Conservation (phyloP, 1,284 basidiomycete species). For the Boletellus dicymbophilus region DNA sequence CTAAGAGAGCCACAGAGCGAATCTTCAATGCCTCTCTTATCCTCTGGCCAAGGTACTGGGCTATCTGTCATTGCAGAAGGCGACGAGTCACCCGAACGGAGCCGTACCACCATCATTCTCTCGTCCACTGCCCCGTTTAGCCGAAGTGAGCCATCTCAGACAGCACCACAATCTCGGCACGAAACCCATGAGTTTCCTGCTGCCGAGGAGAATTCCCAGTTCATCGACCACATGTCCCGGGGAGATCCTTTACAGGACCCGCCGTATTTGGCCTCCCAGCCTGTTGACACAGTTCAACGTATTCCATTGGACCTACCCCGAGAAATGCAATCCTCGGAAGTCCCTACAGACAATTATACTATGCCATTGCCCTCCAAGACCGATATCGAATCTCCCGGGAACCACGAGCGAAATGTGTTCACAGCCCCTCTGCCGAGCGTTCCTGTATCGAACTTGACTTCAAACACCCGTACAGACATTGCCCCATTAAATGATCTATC, state of each 20-base stretch:
- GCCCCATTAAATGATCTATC: conserved; percentile 36
- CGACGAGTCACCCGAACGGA: conserved; percentile 56
- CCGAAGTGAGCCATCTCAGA: neutral
- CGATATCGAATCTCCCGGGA: conserved; percentile 11
- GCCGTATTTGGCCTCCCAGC: conserved; percentile 16
- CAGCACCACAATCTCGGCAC: neutral
- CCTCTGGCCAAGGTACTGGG: conserved; percentile 32
- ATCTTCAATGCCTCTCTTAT: conserved; percentile 1
- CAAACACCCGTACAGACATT: conserved; percentile 13
- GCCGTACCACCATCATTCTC: conserved; percentile 24
- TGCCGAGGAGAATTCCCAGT: neutral
- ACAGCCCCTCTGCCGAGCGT: conserved; percentile 35
- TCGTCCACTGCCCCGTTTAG: conserved; percentile 3
- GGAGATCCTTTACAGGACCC: neutral
- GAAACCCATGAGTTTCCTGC: neutral
- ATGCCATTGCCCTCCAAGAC: conserved; percentile 20
- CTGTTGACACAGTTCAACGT: conserved; percentile 39
- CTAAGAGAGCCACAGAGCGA: conserved; percentile 7
- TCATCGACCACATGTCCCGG: neutral
- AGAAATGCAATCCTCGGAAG: conserved; percentile 7
- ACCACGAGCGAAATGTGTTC: conserved; percentile 18
- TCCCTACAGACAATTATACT: conserved; percentile 12
- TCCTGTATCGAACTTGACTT: conserved; percentile 14
- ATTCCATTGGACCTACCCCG: conserved; percentile 37
- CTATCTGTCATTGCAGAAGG: conserved; percentile 74